Percentiles rank a stretch among this genome's conserved stretches.
Evolutionary conservation across 2,329 filamentous ascomycete species (phyloP).

Genomic region (Leptosphaerulina australis): DNA sequence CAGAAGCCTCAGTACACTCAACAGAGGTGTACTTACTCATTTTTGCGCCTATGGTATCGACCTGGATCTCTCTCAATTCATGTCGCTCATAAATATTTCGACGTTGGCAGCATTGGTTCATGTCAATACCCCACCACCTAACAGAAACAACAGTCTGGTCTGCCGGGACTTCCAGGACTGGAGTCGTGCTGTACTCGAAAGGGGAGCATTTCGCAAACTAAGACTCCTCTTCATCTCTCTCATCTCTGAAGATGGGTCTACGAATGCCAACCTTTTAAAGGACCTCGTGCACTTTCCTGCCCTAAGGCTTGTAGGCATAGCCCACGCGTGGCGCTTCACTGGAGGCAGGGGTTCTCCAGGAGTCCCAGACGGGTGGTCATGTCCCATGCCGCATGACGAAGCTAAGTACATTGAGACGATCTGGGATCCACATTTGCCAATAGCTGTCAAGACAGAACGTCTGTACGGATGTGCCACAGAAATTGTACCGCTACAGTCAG

Average conservation of each 20-base stretch:
- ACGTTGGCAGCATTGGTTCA: constrained; percentile 2
- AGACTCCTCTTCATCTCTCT: not conserved
- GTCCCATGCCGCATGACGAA: not conserved
- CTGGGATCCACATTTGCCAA: not conserved
- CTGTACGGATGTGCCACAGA: not conserved
- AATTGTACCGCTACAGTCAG: not conserved
- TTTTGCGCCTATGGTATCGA: constrained; percentile 1
- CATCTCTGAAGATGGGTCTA: not conserved
- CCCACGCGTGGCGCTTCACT: not conserved
- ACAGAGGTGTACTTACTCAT: not conserved
- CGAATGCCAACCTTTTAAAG: not conserved
- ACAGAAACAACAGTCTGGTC: not conserved
- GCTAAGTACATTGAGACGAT: not conserved
- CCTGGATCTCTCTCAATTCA: not conserved
- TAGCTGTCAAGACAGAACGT: not conserved
- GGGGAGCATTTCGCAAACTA: not conserved
- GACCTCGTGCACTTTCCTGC: not conserved
- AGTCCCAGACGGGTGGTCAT: not conserved
- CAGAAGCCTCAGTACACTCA: not conserved
- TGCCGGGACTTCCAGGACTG: not conserved
- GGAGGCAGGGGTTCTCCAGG: too few species aligned
- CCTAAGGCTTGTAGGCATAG: not conserved
- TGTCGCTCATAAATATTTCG: constrained; percentile 1
- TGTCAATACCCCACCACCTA: not conserved
- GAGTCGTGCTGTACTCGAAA: constrained; percentile 6